Conservation (phyloP, 192 early-diverging fungal species). For the Thamnidium elegans region DNA sequence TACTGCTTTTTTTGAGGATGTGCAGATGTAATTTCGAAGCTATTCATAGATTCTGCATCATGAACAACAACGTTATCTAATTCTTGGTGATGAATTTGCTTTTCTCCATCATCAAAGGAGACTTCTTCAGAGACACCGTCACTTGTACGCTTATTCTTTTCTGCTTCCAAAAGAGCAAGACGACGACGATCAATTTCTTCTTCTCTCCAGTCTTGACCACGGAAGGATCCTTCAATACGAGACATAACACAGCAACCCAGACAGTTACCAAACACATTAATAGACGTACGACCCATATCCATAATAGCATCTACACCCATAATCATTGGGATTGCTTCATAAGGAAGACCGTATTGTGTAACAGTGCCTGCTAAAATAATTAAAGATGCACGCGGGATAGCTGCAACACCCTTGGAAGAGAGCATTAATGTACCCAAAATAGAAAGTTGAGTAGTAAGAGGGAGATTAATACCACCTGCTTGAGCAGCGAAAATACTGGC, state of each 20-base stretch:
- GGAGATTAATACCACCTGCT: constrained; percentile 46
- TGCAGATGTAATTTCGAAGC: too few species aligned
- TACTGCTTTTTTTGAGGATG: too few species aligned
- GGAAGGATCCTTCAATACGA: constrained; percentile 66
- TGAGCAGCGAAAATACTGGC: constrained; percentile 72
- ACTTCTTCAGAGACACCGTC: constrained; percentile 2
- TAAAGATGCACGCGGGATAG: constrained; percentile 58
- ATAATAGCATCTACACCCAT: constrained; percentile 73
- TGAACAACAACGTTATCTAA: too few species aligned
- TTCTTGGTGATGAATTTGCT: too few species aligned
- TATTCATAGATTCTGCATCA: too few species aligned
- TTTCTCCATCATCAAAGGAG: too few species aligned
- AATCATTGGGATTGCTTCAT: constrained; percentile 57
- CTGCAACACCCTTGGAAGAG: constrained; percentile 64
- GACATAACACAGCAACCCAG: constrained; percentile 63
- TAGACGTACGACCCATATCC: constrained; percentile 71
- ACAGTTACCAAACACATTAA: constrained; percentile 74
- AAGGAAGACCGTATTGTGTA: constrained; percentile 51
- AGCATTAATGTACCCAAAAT: constrained; percentile 68
- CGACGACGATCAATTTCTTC: constrained; percentile 27
- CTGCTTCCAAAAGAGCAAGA: background rate
- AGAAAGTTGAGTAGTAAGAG: constrained; percentile 56
- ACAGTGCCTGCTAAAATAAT: constrained; percentile 55
- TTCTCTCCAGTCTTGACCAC: constrained; percentile 42
- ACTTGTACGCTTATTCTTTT: background rate